Conservation (phyloP, 805 yeast species). For the Suhomyces emberorum region DNA sequence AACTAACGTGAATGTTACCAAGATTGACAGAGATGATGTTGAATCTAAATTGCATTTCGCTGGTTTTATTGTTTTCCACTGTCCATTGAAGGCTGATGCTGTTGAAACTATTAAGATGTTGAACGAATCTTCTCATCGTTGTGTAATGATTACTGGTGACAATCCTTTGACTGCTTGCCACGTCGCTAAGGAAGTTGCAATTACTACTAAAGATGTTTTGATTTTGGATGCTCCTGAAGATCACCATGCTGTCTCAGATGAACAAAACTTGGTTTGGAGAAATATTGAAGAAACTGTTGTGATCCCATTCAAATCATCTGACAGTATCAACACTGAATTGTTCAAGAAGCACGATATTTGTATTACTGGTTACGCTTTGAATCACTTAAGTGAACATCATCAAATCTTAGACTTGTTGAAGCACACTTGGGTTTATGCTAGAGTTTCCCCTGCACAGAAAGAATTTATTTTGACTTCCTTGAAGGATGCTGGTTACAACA, state of each 20-base stretch:
- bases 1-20: constrained; percentile 47
- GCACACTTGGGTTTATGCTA: constrained; percentile 95
- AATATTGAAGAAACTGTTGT: constrained; percentile 72
- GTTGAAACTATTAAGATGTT: constrained; percentile 85
- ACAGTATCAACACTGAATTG: constrained; percentile 51
- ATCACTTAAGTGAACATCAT: constrained; percentile 58
- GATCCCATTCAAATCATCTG: constrained; percentile 62
- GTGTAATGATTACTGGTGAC: constrained; percentile 98
- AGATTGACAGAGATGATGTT: constrained; percentile 68
- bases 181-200: constrained; percentile 90
- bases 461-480: constrained; percentile 82
- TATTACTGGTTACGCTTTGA: constrained; percentile 87
- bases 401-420: constrained; percentile 73
- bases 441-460: constrained; percentile 95
- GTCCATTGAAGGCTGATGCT: constrained; percentile 95
- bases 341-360: constrained; percentile 79
- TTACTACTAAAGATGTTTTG: constrained; percentile 77
- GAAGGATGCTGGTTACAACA: constrained; percentile 85
- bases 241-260: constrained; percentile 45
- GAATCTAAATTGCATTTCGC: constrained; percentile 77
- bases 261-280: constrained; percentile 74
- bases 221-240: constrained; percentile 84
- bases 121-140: constrained; percentile 92
- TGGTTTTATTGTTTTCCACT: constrained; percentile 94
- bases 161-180: constrained; percentile 98